Evolutionary conservation across 2,329 filamentous ascomycete species (phyloP), one percentile per base, ranked within the genome.

Genomic region (Arthrobotrys conoides): DNA sequence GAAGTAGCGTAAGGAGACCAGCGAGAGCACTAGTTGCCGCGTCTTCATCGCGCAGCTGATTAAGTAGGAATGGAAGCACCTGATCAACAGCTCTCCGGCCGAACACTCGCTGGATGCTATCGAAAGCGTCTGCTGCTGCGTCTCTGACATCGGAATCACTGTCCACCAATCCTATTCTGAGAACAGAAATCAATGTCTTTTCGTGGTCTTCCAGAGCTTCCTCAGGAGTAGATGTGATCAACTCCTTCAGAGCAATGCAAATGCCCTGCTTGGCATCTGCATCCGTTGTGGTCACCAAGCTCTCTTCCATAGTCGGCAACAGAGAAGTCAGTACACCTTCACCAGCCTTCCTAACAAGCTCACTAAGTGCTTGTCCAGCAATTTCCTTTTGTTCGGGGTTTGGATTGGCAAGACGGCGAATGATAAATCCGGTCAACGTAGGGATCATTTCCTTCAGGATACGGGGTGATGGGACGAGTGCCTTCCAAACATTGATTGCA

Each of bases 351-450:
- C 96, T 91, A 83, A 99, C 98, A 81, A 99, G 90, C 84, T 99
- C 96, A 83, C 96, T 96, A 71, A 99, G 88, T 61, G 96, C 94
- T 84, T 98, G 98, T 84, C 95, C 95, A 81, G 96, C 96, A 87
- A 99, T 99, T 82, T 97, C 92, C 87, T 97, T 98, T 85, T 99
- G 96, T 84, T 99, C 96, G 91, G 97, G 94, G 83, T 97, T 98
- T 55, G 94, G 92, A 84, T 94, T 98, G 80, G 94, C 96, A 81
- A 99, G 89, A 61, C 96, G 92, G 76, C 93, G 91, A 84, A 99
- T 98, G 82, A 99, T 92, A 80, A 99, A 90, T 84, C 97, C 94
- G 5, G 94, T 97, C 78, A 99, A 91, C 0, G 94, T 97, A 53
- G 96, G 95, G 57, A 97, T 92, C 83, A 99, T 89, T 84, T 99